Evolutionary conservation across 768 basidiomycete species (phyloP).

Genomic region (Pleurotus citrinopileatus): DNA sequence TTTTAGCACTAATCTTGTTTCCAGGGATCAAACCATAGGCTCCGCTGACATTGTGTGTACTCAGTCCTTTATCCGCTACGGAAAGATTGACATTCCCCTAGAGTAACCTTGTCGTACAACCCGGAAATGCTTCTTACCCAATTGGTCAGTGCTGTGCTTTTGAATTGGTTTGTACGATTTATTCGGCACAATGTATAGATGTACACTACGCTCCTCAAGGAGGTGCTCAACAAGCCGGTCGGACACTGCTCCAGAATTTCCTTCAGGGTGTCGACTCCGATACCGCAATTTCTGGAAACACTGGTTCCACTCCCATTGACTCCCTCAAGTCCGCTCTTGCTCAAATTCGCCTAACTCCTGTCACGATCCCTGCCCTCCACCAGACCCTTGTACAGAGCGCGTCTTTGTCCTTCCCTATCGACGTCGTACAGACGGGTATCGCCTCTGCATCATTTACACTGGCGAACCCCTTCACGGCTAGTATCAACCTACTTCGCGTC

Average conservation of each 20-base stretch:
- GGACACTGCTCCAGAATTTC: conserved; percentile 59
- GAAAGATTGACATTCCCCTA: conserved; percentile 20
- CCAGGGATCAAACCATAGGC: conserved; percentile 52
- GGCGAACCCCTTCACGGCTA: conserved; percentile 70
- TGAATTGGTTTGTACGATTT: background rate
- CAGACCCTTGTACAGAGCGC: conserved; percentile 57
- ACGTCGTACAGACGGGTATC: conserved; percentile 60
- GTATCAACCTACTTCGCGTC: conserved; percentile 59
- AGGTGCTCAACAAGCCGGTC: conserved; percentile 49
- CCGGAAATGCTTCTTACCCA: conserved; percentile 54
- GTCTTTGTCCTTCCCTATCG: conserved; percentile 54
- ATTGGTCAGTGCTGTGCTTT: conserved; percentile 36
- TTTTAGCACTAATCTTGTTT: background rate
- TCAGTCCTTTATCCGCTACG: background rate
- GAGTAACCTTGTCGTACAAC: conserved; percentile 54
- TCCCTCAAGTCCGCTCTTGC: conserved; percentile 63
- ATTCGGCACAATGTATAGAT: conserved; percentile 26
- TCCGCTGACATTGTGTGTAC: conserved; percentile 50
- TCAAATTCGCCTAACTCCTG: conserved; percentile 55
- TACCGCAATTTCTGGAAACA: conserved; percentile 54
- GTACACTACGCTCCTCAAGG: conserved; percentile 63
- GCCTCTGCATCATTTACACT: conserved; percentile 58
- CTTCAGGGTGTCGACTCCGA: conserved; percentile 59
- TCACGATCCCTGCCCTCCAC: conserved; percentile 62
- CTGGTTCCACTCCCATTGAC: conserved; percentile 52